A percentile compares a stretch with the other conserved stretches of the same genome.
Evolutionary conservation across 805 yeast species (phyloP).

Genomic region (Lipomyces yamadae): DNA sequence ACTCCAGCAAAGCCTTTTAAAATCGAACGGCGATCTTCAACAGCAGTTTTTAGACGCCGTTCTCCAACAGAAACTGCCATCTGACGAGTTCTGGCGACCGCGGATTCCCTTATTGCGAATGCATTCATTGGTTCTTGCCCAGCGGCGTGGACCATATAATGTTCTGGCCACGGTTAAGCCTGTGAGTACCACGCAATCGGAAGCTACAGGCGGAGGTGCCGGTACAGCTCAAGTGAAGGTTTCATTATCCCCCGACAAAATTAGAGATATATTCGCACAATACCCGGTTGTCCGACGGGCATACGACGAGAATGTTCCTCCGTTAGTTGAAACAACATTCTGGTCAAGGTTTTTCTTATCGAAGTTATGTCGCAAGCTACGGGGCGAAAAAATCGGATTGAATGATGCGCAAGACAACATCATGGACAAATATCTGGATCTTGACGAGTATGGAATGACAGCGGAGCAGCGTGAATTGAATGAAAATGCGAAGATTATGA

Average conservation of each 20-base stretch:
- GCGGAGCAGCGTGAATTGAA: slow-evolving; percentile 27
- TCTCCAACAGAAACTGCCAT: slow-evolving; percentile 65
- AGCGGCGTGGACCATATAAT: slow-evolving; percentile 90
- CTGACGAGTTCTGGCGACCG: slow-evolving; percentile 56
- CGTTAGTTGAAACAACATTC: slow-evolving; percentile 84
- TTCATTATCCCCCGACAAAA: slow-evolving; percentile 86
- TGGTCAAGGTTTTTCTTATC: slow-evolving; percentile 97
- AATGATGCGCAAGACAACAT: slow-evolving; percentile 83
- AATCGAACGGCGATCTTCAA: slow-evolving; percentile 70
- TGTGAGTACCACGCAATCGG: slow-evolving; percentile 75
- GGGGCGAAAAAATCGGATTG: slow-evolving; percentile 82
- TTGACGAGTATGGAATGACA: slow-evolving; percentile 62
- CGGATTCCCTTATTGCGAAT: slow-evolving; percentile 69
- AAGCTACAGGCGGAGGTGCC: slow-evolving; percentile 52
- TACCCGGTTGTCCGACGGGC: slow-evolving; percentile 91
- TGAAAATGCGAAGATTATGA: slow-evolving; percentile 57
- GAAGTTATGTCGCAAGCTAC: slow-evolving; percentile 77
- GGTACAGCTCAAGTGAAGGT: slow-evolving; percentile 71
- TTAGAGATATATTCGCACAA: slow-evolving; percentile 85
- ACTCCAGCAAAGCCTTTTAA: slow-evolving; percentile 76
- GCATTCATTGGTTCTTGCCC: slow-evolving; percentile 80
- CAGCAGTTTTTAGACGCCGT: slow-evolving; percentile 86
- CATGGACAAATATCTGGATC: slow-evolving; percentile 78
- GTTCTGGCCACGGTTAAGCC: slow-evolving; percentile 93
- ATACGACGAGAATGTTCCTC: slow-evolving; percentile 88